These are phyloP conservation scores for Hansenula anomala DNA, from an alignment of 1,139 yeast genomes.

Conservation along the genomic window DNA sequence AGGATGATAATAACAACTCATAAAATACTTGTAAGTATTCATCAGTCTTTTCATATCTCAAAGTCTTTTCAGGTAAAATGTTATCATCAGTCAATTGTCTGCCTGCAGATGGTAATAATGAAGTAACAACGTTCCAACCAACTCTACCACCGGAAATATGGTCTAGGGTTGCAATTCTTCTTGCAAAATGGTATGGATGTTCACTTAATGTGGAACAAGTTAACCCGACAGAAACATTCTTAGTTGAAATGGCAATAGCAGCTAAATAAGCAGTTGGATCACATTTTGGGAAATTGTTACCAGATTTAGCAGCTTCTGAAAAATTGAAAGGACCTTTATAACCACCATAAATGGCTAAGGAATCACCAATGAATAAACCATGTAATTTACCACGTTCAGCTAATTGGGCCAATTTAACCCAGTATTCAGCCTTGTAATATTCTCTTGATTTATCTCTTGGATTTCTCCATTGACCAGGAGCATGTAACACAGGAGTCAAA, in stretches of 20 bases:
- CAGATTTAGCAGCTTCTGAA: slow-evolving; percentile 32
- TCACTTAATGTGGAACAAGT: slow-evolving; percentile 40
- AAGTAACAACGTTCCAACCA: slow-evolving; percentile 42
- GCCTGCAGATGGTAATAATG: slow-evolving; percentile 37
- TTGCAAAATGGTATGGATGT: slow-evolving; percentile 39
- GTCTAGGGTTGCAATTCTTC: slow-evolving; percentile 38
- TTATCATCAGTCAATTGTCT: slow-evolving; percentile 34
- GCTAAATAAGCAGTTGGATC: slow-evolving; percentile 36
- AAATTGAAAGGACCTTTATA: slow-evolving; percentile 35
- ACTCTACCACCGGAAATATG: slow-evolving; percentile 39
- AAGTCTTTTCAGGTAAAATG: slow-evolving; percentile 34
- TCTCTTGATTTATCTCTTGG: slow-evolving; percentile 34
- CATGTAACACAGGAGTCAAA: slow-evolving; percentile 32
- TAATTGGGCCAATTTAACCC: slow-evolving; percentile 40
- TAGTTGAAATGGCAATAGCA: slow-evolving; percentile 38
- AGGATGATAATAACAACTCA: slow-evolving; percentile 36
- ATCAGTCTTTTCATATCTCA: slow-evolving; percentile 37
- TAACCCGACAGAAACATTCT: slow-evolving; percentile 34
- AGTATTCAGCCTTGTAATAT: slow-evolving; percentile 37
- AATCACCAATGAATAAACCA: slow-evolving; percentile 41
- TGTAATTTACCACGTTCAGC: slow-evolving; percentile 42
- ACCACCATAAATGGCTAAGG: slow-evolving; percentile 39
- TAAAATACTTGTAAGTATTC: slow-evolving; percentile 39
- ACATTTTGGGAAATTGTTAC: slow-evolving; percentile 36
- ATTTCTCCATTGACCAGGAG: slow-evolving; percentile 39